Conservation (phyloP, 495 filamentous ascomycete genomes). For the Penicillium dipodomyicola region DNA sequence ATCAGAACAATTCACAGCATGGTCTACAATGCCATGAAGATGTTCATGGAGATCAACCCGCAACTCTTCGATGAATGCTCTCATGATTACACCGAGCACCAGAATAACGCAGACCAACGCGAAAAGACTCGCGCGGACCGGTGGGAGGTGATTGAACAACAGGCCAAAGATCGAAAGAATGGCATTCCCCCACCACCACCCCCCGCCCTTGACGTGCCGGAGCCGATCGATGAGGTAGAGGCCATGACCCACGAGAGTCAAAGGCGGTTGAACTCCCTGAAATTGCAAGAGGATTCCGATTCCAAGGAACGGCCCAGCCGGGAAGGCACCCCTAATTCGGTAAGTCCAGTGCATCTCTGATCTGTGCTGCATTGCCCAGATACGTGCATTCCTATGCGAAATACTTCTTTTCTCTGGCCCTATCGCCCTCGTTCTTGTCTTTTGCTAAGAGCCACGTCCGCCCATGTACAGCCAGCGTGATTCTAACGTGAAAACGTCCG, state of each 20-base stretch:
- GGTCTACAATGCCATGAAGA: conserved; percentile 99
- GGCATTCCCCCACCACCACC: conserved; percentile 43
- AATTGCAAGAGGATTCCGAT: conserved; percentile 69
- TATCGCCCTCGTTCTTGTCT: conserved; percentile 29
- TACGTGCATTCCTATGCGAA: conserved; percentile 20
- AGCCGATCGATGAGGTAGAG: conserved; percentile 69
- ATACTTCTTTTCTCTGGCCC: conserved; percentile 10
- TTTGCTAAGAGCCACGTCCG: conserved; percentile 45
- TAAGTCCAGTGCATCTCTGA: conserved; percentile 38
- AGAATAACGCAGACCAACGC: conserved; percentile 79
- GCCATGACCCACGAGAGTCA: conserved; percentile 76
- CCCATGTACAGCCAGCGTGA: conserved; percentile 46
- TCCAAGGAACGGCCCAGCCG: conserved; percentile 47
- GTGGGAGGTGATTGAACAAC: conserved; percentile 82
- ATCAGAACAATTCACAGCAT: conserved; percentile 96
- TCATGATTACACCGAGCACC: conserved; percentile 95
- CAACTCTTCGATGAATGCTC: conserved; percentile 98
- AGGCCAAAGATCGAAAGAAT: conserved; percentile 66
- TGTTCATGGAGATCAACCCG: conserved; percentile 99
- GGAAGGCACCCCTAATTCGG: conserved; percentile 44
- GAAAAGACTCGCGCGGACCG: conserved; percentile 72
- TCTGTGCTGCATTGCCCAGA: conserved; percentile 21
- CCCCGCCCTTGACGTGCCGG: conserved; percentile 47
- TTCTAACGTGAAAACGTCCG: conserved; percentile 53
- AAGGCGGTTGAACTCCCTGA: conserved; percentile 77